Base-by-base conservation (phyloP, 306 rosid genomes). In the Benincasa hispida region DNA sequence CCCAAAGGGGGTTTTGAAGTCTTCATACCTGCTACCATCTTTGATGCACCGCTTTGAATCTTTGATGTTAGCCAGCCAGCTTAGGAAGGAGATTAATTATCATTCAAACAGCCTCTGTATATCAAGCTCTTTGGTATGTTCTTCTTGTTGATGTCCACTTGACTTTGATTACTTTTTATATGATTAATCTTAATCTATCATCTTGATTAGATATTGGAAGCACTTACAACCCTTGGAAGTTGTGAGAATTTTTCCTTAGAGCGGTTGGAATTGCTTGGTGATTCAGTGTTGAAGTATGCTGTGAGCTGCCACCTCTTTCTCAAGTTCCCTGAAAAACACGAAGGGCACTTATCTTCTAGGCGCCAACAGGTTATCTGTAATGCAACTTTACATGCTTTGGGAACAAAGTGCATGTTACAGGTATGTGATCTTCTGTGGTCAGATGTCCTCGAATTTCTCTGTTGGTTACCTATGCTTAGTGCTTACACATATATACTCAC, bases 211-310 rank as follows among this genome's bases (percentile, higher is more conserved):
- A 82, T 94, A 82, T 88, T 94, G 69, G 96, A 94, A 90, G 96
- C 96, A 60, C 89, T 94, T 51, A 89, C 99, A 73, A 87, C 97
- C 68, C 78, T 90, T 28, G 87, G 96, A 87, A 90, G 94, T 72
- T 77, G 81, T 63, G 97, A 94, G 83, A 87, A 57, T 1, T 87
- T 90, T 80, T 92, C 97, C 47, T 86, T 94, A 93, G 99, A 94
- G 86, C 97, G 99, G 50, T 88, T 92, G 81, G 99, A 94, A 84
- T 85, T 94, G 81, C 99, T 92, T 24, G 99, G 99, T 45, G 99
- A 94, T 85, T 94, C 99, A 11, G 88, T 92, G 79, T 81, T 94
- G 72, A 94, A 94, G 83, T 94, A 90, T 81, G 88, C 75, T 18
- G 89, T 91, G 62, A 85, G 99, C 80, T 92, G 97, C 83, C 89